Evolutionary conservation across 2,329 filamentous ascomycete species (phyloP).

Genomic region (Bimuria novae-zelandiae): DNA sequence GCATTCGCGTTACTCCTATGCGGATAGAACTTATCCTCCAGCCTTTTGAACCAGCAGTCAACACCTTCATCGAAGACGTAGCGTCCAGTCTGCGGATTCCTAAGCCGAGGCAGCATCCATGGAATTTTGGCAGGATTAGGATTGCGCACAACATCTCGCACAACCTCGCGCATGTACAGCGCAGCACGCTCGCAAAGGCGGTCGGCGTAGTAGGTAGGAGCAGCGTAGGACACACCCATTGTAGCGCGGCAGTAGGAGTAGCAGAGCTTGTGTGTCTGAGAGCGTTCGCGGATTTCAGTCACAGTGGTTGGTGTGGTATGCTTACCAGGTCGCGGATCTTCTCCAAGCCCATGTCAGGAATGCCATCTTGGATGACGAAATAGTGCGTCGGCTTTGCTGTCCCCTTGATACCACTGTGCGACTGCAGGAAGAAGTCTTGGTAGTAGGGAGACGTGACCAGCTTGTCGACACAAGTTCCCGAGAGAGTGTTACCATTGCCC

Average conservation of each 20-base stretch:
- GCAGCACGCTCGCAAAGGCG: constrained; percentile 46
- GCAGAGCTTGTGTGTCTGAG: constrained; percentile 39
- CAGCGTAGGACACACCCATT: constrained; percentile 39
- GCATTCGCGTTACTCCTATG: neutral
- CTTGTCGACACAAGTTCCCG: constrained; percentile 38
- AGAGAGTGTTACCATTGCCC: constrained; percentile 30
- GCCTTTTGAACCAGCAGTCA: neutral
- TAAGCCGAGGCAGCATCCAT: too few species aligned
- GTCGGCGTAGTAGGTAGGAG: constrained; percentile 48
- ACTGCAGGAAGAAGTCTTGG: constrained; percentile 44
- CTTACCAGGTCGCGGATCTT: constrained; percentile 23
- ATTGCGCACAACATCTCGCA: neutral
- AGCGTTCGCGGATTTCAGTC: neutral
- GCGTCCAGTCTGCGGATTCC: neutral
- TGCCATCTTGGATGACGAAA: constrained; percentile 37
- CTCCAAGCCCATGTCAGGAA: constrained; percentile 14
- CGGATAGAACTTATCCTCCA: neutral
- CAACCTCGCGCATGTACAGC: neutral
- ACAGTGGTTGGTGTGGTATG: too few species aligned
- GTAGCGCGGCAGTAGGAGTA: constrained; percentile 41
- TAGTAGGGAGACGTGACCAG: constrained; percentile 33
- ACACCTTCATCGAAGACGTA: neutral
- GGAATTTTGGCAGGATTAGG: too few species aligned
- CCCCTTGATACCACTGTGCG: constrained; percentile 35
- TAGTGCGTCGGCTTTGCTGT: constrained; percentile 42